Evolutionary conservation across 768 basidiomycete genomes (phyloP).

Genomic region (Dioszegia hungarica): DNA sequence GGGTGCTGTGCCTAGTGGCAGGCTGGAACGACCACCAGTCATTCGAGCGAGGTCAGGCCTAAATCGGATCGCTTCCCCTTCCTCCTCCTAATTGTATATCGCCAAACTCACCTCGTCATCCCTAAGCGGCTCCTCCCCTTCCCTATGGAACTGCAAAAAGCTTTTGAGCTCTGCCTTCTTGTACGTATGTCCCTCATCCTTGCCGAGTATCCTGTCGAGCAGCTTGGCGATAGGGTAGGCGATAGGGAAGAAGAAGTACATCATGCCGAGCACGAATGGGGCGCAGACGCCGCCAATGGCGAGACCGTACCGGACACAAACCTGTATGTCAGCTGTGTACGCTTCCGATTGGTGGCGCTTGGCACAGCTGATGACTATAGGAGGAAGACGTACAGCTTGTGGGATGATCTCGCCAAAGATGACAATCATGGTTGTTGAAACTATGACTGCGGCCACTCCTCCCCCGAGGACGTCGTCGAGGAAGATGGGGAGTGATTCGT

Average conservation of each 20-base stretch:
- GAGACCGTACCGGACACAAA: constrained; percentile 72
- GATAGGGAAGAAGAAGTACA: constrained; percentile 71
- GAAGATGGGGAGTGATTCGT: constrained; percentile 53
- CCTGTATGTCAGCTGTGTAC: constrained; percentile 45
- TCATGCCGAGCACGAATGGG: constrained; percentile 66
- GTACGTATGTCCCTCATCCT: constrained; percentile 56
- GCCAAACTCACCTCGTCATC: constrained; percentile 50
- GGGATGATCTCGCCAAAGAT: constrained; percentile 59
- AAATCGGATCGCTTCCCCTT: too few relatives aligned
- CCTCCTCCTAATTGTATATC: neutral
- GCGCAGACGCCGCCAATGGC: constrained; percentile 72
- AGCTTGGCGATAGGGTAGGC: constrained; percentile 68
- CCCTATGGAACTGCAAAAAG: constrained; percentile 52
- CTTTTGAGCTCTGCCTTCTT: constrained; percentile 51
- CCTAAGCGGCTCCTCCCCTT: constrained; percentile 50
- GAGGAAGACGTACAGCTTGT: constrained; percentile 50
- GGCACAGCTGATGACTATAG: too few relatives aligned
- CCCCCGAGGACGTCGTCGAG: constrained; percentile 52
- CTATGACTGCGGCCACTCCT: constrained; percentile 52
- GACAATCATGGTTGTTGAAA: constrained; percentile 46
- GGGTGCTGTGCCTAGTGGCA: too few relatives aligned
- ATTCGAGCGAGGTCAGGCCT: too few relatives aligned
- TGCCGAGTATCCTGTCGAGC: constrained; percentile 75
- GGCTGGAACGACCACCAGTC: too few relatives aligned
- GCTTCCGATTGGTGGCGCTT: too few relatives aligned